Evolutionary conservation across 371 early-diverging fungal genomes (phyloP).

Genomic region (Rhizomucor miehei): DNA sequence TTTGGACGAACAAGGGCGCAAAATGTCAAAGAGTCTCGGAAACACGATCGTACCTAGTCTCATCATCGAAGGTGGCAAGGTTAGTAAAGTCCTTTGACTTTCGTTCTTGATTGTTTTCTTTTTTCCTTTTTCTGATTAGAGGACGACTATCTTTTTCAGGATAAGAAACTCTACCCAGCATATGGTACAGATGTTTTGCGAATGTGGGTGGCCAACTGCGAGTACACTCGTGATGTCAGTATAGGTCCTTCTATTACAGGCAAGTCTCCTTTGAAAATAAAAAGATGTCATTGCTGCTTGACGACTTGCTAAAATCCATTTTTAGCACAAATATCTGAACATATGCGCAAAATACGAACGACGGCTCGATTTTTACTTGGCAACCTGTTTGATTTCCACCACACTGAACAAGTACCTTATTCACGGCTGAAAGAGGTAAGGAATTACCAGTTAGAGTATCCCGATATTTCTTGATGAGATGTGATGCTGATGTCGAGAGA

Average conservation of each 20-base stretch:
- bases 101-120: not conserved
- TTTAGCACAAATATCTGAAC: slow-evolving; percentile 60
- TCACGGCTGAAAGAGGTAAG: slow-evolving; percentile 48
- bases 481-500: not conserved
- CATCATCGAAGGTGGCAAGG: slow-evolving; percentile 72
- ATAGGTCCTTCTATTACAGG: slow-evolving; percentile 71
- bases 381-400: slow-evolving; percentile 69
- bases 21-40: slow-evolving; percentile 95
- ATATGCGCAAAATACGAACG: slow-evolving; percentile 74
- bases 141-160: slow-evolving; percentile 25
- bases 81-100: slow-evolving; percentile 3
- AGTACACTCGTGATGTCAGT: slow-evolving; percentile 77
- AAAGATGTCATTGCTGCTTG: not conserved
- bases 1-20: slow-evolving; percentile 85
- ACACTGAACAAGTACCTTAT: slow-evolving; percentile 49
- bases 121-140: not conserved
- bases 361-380: slow-evolving; percentile 81
- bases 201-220: slow-evolving; percentile 82
- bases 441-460: not conserved
- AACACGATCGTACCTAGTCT: slow-evolving; percentile 81
- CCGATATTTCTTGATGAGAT: no score
- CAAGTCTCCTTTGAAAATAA: slow-evolving; percentile 13
- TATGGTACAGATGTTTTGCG: slow-evolving; percentile 86
- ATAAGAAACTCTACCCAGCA: slow-evolving; percentile 67
- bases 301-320: not conserved